A percentile compares a stretch with the other conserved stretches of the same genome.
Evolutionary conservation across 1,284 basidiomycete species (phyloP).

Genomic region (Austroboletus niveus): DNA sequence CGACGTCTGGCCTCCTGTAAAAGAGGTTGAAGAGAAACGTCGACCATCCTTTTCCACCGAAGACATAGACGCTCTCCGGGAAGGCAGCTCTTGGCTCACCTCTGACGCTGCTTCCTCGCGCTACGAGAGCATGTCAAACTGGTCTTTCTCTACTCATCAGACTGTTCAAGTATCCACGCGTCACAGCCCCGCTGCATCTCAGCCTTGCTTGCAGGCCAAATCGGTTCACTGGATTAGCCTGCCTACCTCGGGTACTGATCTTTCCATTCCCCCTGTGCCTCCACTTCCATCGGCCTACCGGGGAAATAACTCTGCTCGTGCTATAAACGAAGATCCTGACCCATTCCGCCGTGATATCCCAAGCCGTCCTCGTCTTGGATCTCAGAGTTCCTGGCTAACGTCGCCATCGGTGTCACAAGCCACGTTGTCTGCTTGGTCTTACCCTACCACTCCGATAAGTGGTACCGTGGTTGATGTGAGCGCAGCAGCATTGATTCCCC

Average conservation of each 20-base stretch:
- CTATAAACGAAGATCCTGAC: conserved; percentile 50
- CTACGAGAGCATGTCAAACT: conserved; percentile 57
- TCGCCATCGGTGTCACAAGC: conserved; percentile 56
- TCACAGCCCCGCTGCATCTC: conserved; percentile 31
- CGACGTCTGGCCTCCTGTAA: conserved; percentile 56
- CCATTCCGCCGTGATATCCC: conserved; percentile 56
- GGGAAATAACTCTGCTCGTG: conserved; percentile 38
- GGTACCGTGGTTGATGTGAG: conserved; percentile 42
- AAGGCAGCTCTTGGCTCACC: conserved; percentile 74
- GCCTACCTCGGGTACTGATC: conserved; percentile 34
- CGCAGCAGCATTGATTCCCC: conserved; percentile 36
- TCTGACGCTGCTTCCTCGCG: conserved; percentile 57
- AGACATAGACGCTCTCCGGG: conserved; percentile 64
- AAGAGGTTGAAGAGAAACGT: conserved; percentile 48
- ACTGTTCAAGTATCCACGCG: conserved; percentile 32
- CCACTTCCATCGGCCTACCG: conserved; percentile 59
- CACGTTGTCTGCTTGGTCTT: conserved; percentile 65
- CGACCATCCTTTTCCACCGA: conserved; percentile 63
- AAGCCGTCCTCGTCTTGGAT: conserved; percentile 47
- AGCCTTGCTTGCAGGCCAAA: conserved; percentile 50
- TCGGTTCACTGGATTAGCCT: conserved; percentile 61
- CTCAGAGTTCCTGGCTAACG: conserved; percentile 69
- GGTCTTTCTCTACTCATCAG: conserved; percentile 69
- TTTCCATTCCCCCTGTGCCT: conserved; percentile 56
- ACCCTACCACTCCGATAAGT: conserved; percentile 47